Base-by-base conservation (phyloP, 495 filamentous ascomycete species). In the Aspergillus steynii region DNA sequence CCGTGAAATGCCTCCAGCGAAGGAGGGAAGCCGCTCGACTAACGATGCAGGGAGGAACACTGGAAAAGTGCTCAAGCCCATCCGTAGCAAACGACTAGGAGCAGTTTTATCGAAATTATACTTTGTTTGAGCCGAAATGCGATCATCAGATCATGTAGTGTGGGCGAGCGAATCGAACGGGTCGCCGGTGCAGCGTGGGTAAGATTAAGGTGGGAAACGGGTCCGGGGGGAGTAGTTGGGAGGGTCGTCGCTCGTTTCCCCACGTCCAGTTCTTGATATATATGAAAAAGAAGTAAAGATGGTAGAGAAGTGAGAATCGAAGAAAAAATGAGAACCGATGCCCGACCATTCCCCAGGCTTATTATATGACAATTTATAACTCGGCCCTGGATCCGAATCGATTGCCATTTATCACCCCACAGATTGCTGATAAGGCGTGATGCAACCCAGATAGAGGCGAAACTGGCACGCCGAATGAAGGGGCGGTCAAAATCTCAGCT, bases 381-480 rank as follows among this genome's bases (percentile, higher is more conserved):
- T 42, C 37, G 12, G 9, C 37, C 1, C 37, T 42, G 7, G 12
- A 10, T 42, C 37, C 37, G 37, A 37, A 12, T 37, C 34, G 34
- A 42, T 14, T 42, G 9, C 37, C 10, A 12, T 42, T 42, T 51
- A 60, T 49, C 58, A 48, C 51, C 52, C 59, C 27, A 55, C 52
- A 32, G 28, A 48, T 50, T 25, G 20, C 29, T 25, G 59, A 49
- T 55, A 56, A 56, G 42, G 50, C 56, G 53, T 64, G 28, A 56
- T 55, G 37, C 37, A 29, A 47, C 26, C 8, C 48, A 27, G 50
- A 57, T 52, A 58, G 51, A 47, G 46, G 26, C 45, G 27, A 55
- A n/a, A 47, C 37, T 45, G 20, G 54, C 37, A 31, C 20, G 20
- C 26, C 49, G 28, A 60, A 47, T 29, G 29, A 56, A 42, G 45